Evolutionary conservation across 495 filamentous ascomycete species (phyloP).

Genomic region (Aspergillus affinis): DNA sequence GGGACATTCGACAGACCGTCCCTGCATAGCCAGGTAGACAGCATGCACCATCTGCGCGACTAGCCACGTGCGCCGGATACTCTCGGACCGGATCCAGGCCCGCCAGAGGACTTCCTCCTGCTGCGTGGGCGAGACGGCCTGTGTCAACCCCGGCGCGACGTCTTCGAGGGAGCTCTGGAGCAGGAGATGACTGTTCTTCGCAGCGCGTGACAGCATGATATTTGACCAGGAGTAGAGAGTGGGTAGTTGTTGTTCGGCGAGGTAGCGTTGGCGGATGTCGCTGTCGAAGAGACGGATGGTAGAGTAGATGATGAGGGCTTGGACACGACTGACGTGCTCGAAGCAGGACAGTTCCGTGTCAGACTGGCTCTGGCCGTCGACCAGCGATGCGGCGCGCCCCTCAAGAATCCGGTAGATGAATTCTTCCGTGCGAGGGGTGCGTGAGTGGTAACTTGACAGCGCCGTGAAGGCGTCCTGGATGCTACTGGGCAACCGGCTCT

Average conservation of each 20-base stretch:
- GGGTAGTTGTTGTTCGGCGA: background rate
- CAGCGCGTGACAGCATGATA: background rate
- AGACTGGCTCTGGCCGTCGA: background rate
- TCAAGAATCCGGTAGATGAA: background rate
- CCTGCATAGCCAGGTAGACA: background rate
- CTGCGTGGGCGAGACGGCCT: background rate
- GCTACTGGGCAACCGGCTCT: background rate
- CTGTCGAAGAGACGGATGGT: background rate
- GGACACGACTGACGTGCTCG: background rate
- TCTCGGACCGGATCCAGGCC: background rate
- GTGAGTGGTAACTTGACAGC: background rate
- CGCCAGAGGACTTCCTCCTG: background rate
- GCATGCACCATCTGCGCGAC: background rate
- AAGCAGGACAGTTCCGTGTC: background rate
- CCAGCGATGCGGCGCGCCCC: background rate
- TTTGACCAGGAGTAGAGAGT: background rate
- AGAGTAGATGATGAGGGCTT: background rate
- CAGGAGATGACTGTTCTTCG: background rate
- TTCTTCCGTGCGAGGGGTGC: background rate
- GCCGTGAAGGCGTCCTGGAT: background rate
- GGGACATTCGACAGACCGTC: background rate
- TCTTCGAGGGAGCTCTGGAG: background rate
- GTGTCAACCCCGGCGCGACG: background rate
- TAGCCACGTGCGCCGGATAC: background rate
- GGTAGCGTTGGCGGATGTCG: background rate